These are phyloP conservation scores for Apophysomyces trapeziformis DNA, from an alignment of 371 early-diverging fungal genomes.

Conservation along the genomic window DNA sequence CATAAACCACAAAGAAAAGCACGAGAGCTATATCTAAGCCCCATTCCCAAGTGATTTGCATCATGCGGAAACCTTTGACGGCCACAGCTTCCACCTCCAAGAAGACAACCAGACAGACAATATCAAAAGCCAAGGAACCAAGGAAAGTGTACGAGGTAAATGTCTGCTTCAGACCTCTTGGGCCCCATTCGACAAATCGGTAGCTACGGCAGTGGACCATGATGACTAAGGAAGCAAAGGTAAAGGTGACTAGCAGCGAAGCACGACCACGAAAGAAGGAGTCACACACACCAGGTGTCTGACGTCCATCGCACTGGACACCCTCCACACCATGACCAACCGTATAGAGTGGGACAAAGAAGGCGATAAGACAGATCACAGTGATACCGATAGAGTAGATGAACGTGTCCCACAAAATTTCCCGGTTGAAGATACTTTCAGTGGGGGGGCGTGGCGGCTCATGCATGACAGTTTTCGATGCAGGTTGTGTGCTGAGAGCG, in stretches of 20 bases:
- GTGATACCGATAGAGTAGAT: slow-evolving; percentile 57
- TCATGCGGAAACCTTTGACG: slow-evolving; percentile 62
- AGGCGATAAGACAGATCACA: slow-evolving; percentile 52
- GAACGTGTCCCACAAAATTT: slow-evolving; percentile 27
- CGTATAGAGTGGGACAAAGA: slow-evolving; percentile 61
- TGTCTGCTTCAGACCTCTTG: slow-evolving; percentile 40
- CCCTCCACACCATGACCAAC: slow-evolving; percentile 53
- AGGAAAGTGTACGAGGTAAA: slow-evolving; percentile 57
- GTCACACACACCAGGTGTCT: slow-evolving; percentile 51
- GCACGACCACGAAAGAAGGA: slow-evolving; percentile 69
- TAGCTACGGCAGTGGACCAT: slow-evolving; percentile 68
- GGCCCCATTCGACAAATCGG: slow-evolving; percentile 58
- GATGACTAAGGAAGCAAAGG: slow-evolving; percentile 63
- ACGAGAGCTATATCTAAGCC: slow-evolving; percentile 58
- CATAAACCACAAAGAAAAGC: slow-evolving; percentile 53
- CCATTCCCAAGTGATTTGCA: slow-evolving; percentile 73
- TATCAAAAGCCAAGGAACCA: slow-evolving; percentile 53
- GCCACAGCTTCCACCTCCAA: slow-evolving; percentile 71
- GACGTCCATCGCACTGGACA: slow-evolving; percentile 58
- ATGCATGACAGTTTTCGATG: slow-evolving; percentile 76
- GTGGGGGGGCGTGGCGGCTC: slow-evolving; percentile 75
- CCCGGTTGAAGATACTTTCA: slow-evolving; percentile 59
- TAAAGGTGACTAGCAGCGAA: slow-evolving; percentile 59
- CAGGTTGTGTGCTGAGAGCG: slow-evolving; percentile 77
- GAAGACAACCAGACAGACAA: slow-evolving; percentile 52